Conservation (phyloP, 169 alveolate species). For the Cryptosporidium parvum region DNA sequence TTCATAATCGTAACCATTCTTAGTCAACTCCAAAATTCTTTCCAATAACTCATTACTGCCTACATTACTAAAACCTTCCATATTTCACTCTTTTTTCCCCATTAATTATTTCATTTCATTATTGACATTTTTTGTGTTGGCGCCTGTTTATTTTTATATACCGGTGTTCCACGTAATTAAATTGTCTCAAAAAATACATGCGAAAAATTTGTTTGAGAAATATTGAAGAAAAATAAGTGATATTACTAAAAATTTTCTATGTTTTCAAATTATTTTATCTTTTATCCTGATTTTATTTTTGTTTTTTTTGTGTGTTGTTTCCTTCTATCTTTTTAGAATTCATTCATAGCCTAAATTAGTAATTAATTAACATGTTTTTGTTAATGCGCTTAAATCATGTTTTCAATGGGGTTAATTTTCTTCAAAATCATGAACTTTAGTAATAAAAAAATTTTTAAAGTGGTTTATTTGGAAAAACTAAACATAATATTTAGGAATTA, state of each 20-base stretch:
- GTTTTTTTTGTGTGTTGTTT: not conserved
- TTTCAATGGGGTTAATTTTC: constrained; percentile 9
- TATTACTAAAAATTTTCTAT: too few species aligned
- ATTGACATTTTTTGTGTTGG: not conserved
- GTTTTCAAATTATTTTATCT: too few species aligned
- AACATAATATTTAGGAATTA: not conserved
- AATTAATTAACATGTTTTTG: not conserved
- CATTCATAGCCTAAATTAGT: not conserved
- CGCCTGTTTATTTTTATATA: not conserved
- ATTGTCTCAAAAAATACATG: constrained; percentile 9
- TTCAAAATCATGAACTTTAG: not conserved
- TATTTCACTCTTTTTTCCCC: not conserved
- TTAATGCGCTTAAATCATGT: constrained; percentile 9
- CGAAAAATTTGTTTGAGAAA: not conserved
- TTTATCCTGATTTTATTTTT: not conserved
- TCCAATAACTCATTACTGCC: constrained; percentile 24
- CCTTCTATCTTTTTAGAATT: not conserved
- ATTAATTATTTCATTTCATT: not conserved
- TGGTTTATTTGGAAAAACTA: not conserved
- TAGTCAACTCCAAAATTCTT: constrained; percentile 35
- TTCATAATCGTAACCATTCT: constrained; percentile 7
- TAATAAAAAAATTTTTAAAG: not conserved
- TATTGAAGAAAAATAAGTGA: not conserved
- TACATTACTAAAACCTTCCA: constrained; percentile 1
- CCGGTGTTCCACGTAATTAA: constrained; percentile 9